Base-by-base conservation (phyloP, 139 green algal species). In the Picochlorum sp. region DNA sequence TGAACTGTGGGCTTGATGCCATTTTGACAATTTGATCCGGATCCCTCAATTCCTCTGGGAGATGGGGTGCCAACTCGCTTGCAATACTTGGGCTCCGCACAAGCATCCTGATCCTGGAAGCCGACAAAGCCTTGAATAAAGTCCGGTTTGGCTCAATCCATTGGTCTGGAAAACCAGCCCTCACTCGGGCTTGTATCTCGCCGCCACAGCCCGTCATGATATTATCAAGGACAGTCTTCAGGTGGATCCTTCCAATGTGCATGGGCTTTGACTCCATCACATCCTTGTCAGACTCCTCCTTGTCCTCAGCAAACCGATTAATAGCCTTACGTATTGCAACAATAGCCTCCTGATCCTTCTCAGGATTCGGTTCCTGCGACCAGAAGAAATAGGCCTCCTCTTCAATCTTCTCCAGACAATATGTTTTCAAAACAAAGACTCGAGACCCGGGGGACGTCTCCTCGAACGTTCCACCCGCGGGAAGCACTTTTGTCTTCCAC, bases 1-100 rank as follows among this genome's bases (percentile, higher is more conserved):
- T 66, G 61, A 94, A 93, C 60, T 94, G 87, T 0, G 85, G 78
- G 28, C 55, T 79, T 38, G 63, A 61, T 2, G 76, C 64, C 13
- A 87, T 58, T 8, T 63, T 75, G 52, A 90, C 61, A 8, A 60
- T 61, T 54, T 79, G 15, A 24, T 67, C 37, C 47, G 91, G 83
- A 13, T 83, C 73, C 51, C 58, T 63, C 32, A 90, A 54, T 37
- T 90, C 78, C 18, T 89, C 77, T 3, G 37, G 37, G 67, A 88
- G 72, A 52, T 58, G 49, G 13, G 82, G 81, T 2, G 81, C 82
- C n/a, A 23, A 57, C 34, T 41, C 34, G 7, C 8, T 41, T 41
- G 34, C 34, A 41, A 41, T 41, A 9, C 34, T 9, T 13, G 34
- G 34, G 34, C 34, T 41, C 34, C 14, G 34, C 6, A 41, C 34